phyloP scores from a whole-genome alignment of 345 rosid species.

The Citrus glauca region DNA sequence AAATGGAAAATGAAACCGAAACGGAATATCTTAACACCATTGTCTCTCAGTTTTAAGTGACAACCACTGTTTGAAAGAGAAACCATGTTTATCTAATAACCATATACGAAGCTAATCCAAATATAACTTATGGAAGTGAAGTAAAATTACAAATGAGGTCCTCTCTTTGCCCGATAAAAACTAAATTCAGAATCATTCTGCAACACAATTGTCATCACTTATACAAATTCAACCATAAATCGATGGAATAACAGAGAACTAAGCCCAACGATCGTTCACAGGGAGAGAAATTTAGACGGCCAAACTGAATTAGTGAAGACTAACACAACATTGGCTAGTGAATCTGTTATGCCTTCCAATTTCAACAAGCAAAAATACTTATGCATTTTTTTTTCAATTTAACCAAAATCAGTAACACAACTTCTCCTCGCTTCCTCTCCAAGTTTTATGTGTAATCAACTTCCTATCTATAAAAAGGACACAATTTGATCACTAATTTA shows the following conservation, averaged over 20 bases:
- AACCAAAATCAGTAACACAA: not conserved
- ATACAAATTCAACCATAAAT: not conserved
- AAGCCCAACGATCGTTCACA: not conserved
- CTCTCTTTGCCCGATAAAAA: not conserved
- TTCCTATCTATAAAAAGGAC: not conserved
- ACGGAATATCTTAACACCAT: not conserved
- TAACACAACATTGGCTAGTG: not conserved
- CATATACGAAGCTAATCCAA: not conserved
- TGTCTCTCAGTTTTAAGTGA: not conserved
- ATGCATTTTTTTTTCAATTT: not conserved
- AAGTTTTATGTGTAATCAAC: not conserved
- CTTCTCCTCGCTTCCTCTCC: not conserved
- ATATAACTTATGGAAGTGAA: not conserved
- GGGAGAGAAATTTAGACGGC: not conserved
- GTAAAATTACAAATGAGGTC: not conserved
- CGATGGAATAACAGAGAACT: not conserved
- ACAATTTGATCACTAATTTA: not conserved
- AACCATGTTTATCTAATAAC: not conserved
- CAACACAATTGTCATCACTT: not conserved
- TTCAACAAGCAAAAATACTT: not conserved
- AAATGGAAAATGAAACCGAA: not conserved
- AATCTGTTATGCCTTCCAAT: not conserved
- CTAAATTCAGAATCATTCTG: not conserved
- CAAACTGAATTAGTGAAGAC: not conserved
- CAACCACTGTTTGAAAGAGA: not conserved